Conservation (phyloP, 2,329 filamentous ascomycete genomes). For the Talaromyces marneffei region DNA sequence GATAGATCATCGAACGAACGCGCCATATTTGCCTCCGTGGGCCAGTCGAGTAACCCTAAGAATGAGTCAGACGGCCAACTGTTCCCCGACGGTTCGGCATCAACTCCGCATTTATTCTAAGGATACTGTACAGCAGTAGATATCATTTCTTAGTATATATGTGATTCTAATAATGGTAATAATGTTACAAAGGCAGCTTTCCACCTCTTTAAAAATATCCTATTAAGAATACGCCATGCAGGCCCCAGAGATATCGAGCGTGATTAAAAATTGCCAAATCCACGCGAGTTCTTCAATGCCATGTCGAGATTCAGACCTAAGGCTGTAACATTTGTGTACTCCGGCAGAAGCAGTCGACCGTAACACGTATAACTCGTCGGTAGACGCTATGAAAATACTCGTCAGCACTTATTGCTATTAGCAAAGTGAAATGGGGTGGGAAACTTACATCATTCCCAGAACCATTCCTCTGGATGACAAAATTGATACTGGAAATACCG, state of each 20-base stretch:
- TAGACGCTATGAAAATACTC: slow-evolving; percentile 41
- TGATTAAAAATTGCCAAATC: slow-evolving; percentile 72
- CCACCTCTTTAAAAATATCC: background rate
- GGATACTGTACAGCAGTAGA: background rate
- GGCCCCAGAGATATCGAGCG: background rate
- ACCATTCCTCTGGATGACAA: slow-evolving; percentile 74
- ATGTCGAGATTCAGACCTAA: slow-evolving; percentile 70
- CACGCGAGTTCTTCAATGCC: slow-evolving; percentile 80
- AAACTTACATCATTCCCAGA: slow-evolving; percentile 48
- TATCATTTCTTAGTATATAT: background rate
- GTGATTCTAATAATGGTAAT: background rate
- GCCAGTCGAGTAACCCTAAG: background rate
- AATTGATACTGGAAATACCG: slow-evolving; percentile 74
- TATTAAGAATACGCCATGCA: background rate
- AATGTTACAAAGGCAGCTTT: background rate
- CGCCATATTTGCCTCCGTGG: slow-evolving; percentile 4
- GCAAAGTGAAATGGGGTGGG: slow-evolving; percentile 6
- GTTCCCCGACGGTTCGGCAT: slow-evolving; percentile 11
- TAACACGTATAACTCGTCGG: slow-evolving; percentile 93
- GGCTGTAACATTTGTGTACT: slow-evolving; percentile 67
- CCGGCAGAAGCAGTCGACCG: slow-evolving; percentile 76
- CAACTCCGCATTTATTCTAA: background rate
- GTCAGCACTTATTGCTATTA: slow-evolving; percentile 10
- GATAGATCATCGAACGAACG: background rate
- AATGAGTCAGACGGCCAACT: slow-evolving; percentile 7